Base-by-base conservation (phyloP, 2,329 filamentous ascomycete species). In the Colletotrichum sp. region DNA sequence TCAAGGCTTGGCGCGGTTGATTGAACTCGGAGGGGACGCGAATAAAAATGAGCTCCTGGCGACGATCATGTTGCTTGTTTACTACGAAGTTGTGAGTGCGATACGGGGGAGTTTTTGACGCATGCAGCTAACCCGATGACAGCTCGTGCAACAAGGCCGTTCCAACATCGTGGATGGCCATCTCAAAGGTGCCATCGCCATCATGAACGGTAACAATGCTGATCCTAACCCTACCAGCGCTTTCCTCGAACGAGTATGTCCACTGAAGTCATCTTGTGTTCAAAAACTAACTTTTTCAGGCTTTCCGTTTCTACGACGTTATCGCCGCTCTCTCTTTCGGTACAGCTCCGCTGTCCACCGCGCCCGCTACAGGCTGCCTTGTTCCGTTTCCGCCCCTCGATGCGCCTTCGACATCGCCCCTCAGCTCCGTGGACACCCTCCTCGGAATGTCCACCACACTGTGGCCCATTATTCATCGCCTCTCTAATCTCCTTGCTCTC, bases 291-390 rank as follows among this genome's bases (percentile, higher is more conserved):
- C 28, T 2, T 9, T 14, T 14, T 7, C 71, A 93, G 91, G 91
- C 91, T 2, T 93, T 93, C 78, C 88, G 90, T 7, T 93, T 93
- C 79, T 93, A 93, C 82, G 91, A 93, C 80, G 91, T 93, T 26
- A 93, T 93, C 72, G 89, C 91, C 7, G 91, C 92, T 2, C 83
- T 93, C 34, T 93, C 91, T 0, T 87, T 92, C 67, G 91, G 90
- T 71, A 91, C 89, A 14, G 85, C 90, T 6, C 91, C 91, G 3
- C 85, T 92, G 14, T 89, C 90, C 2, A 87, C 84, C 14, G 86
- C 88, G 4, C 87, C 89, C 4, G 86, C 87, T 14, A 85, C 86
- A 7, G 86, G 86, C 18, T 85, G 87, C 28, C 84, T 89, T 4
- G 81, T 87, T 4, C 87, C 88, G 2, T 84, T 89, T 52, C 86